Evolutionary conservation across 805 yeast genomes (phyloP).

Genomic region (Pichia insulana): DNA sequence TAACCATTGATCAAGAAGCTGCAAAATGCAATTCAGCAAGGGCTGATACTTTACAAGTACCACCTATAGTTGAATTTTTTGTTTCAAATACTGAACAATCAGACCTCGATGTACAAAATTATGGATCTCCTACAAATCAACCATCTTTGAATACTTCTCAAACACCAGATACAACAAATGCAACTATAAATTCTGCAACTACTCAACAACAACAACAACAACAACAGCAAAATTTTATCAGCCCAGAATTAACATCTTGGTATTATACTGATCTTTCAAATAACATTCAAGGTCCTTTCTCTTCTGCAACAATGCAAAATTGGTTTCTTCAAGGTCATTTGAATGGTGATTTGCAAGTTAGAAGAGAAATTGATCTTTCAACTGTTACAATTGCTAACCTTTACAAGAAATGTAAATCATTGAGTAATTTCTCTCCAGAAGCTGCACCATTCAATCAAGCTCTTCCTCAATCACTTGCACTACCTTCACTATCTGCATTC

Average conservation of each 20-base stretch:
- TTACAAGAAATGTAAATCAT: slow-evolving; percentile 11
- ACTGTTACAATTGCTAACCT: slow-evolving; percentile 48
- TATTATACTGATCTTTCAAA: slow-evolving; percentile 63
- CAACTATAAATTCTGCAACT: background rate
- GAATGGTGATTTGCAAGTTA: slow-evolving; percentile 41
- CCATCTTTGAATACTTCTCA: background rate
- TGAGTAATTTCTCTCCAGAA: background rate
- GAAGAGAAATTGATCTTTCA: slow-evolving; percentile 46
- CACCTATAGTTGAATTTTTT: slow-evolving; percentile 1
- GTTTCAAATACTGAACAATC: background rate
- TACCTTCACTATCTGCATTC: slow-evolving; percentile 9
- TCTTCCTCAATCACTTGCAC: background rate
- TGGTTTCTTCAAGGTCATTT: slow-evolving; percentile 61
- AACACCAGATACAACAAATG: background rate
- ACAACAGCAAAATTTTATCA: background rate
- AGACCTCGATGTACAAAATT: background rate
- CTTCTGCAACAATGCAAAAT: slow-evolving; percentile 63
- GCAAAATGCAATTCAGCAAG: slow-evolving; percentile 5
- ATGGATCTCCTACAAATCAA: background rate
- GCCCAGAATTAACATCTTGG: slow-evolving; percentile 35
- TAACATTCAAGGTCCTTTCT: slow-evolving; percentile 74
- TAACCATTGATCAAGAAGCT: slow-evolving; percentile 3
- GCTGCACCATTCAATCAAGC: slow-evolving; percentile 5
- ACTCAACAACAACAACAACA: background rate
- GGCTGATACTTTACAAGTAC: background rate